Conservation (phyloP, 768 basidiomycete genomes). For the Rhodotorula taiwanensis region DNA sequence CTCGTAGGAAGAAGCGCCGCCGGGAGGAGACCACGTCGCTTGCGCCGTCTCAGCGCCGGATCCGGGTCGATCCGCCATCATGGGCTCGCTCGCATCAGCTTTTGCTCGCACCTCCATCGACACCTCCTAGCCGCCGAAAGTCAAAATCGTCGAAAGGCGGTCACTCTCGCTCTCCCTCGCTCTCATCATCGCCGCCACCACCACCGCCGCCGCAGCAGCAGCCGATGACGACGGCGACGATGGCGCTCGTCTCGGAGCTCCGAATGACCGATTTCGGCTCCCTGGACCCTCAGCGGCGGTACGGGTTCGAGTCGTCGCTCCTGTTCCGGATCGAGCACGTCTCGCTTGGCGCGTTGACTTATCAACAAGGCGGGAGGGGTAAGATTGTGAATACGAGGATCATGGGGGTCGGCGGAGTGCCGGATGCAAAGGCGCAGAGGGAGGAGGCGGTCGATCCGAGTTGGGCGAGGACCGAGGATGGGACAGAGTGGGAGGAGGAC, state of each 20-base stretch:
- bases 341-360: neutral
- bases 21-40: too few relatives aligned
- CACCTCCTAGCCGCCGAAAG: too few relatives aligned
- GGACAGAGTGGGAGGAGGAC: neutral
- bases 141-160: neutral
- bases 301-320: neutral
- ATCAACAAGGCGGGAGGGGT: constrained; percentile 1
- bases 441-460: neutral
- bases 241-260: neutral
- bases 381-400: neutral
- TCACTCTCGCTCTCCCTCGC: neutral
- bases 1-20: too few relatives aligned
- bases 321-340: constrained; percentile 14
- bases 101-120: too few relatives aligned
- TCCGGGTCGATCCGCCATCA: too few relatives aligned
- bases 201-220: neutral
- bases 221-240: too few relatives aligned
- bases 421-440: too few relatives aligned
- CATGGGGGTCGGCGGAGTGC: neutral
- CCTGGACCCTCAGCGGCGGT: neutral
- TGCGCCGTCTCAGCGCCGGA: too few relatives aligned
- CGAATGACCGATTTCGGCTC: neutral
- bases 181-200: neutral
- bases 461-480: constrained; percentile 6
- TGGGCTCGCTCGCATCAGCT: too few relatives aligned